Evolutionary conservation across 352 stramenopile genomes (phyloP).

Genomic region (Pythium pyrilobum): DNA sequence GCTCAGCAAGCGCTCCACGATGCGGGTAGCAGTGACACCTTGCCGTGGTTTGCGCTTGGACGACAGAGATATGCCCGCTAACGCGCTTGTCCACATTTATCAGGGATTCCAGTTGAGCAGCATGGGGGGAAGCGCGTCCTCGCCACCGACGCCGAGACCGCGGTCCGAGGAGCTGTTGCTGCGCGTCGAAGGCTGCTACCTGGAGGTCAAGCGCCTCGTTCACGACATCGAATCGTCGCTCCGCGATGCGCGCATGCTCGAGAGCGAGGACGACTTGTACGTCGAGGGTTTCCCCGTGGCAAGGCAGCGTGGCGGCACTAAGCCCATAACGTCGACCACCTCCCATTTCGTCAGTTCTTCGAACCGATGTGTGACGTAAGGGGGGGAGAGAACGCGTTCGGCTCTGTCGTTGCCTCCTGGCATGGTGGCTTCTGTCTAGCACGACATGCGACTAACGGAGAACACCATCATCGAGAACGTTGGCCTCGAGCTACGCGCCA

Average conservation of each 20-base stretch:
- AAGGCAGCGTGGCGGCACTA: conserved; percentile 22
- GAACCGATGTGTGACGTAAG: conserved; percentile 18
- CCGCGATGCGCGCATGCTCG: conserved; percentile 19
- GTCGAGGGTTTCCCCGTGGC: conserved; percentile 19
- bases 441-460: conserved; percentile 24
- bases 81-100: not conserved
- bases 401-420: no score
- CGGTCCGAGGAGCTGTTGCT: conserved; percentile 19
- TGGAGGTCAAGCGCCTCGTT: conserved; percentile 19
- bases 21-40: conserved; percentile 16
- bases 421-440: no score
- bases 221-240: conserved; percentile 16
- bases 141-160: not conserved
- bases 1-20: conserved; percentile 31
- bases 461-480: conserved; percentile 62
- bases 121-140: conserved; percentile 20
- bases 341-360: conserved; percentile 25
- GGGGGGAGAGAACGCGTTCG: no score
- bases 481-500: conserved; percentile 44
- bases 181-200: conserved; percentile 21
- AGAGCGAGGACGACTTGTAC: conserved; percentile 21
- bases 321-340: conserved; percentile 19
- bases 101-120: conserved; percentile 17
- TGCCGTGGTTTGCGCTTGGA: not conserved
- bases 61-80: not conserved